Base-by-base conservation (phyloP, 495 filamentous ascomycete genomes). In the Hapsidospora chrysogenum region DNA sequence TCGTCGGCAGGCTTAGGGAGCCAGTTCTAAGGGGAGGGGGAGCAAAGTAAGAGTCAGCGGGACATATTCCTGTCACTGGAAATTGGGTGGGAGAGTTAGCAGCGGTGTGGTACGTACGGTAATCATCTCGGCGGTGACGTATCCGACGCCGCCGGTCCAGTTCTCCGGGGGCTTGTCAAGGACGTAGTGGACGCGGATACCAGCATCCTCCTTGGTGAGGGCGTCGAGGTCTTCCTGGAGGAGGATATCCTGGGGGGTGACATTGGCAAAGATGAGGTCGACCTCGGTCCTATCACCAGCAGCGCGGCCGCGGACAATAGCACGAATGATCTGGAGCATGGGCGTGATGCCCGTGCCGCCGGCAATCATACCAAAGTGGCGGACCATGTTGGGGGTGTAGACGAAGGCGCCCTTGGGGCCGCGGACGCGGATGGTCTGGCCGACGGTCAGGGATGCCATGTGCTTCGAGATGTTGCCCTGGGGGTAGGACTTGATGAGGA, bases 331-430 rank as follows among this genome's bases (percentile, higher is more conserved):
- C 66, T 97, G 87, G 41, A 94, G 66, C 87, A 97, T 97, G 26
- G 87, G 87, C 17, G 87, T 97, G 58, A 97, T 95, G 46, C 89
- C 89, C 10, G 89, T 96, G 35, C 89, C 89, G 53, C 89, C 89
- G 39, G 89, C 84, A 49, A 97, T 82, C 89, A 97, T 97, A 46
- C 89, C 89, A 37, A 97, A 87, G 51, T 77, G 78, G 32, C 83
- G 72, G 38, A 85, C 81, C 76, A 97, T 80, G 65, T 92, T 92
- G 37, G 87, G 86, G 7, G 74, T 78, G 56, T 97, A 97, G 30
- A 92, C 81, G 67, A 97, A 92, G 41, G 87, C 85, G 45, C 89
- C 89, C 67, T 94, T 95, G 47, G 89, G 89, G 10, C 89, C 89
- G 44, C 67, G 70, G 38, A 93, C 80, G 51, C 80, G 80, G 72